phyloP scores from a whole-genome alignment of 176 grass and related monocot genomes.

The Bothriochloa decipiens region DNA sequence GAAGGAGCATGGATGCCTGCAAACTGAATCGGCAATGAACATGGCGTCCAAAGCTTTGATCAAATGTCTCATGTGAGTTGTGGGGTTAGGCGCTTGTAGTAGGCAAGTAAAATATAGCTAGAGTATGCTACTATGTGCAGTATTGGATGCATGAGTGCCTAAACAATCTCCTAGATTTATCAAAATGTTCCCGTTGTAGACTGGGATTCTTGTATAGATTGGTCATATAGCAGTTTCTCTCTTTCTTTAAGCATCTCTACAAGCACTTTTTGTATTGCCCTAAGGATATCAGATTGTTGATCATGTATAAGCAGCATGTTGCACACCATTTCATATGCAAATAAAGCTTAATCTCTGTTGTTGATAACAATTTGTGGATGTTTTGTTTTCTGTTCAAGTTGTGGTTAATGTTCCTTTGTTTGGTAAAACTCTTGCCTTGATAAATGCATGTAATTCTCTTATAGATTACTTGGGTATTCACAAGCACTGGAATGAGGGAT shows the following conservation, averaged over 20 bases:
- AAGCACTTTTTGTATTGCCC: neutral
- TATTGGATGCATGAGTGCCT: neutral
- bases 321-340: slow-evolving; percentile 2
- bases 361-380: neutral
- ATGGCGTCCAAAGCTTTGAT: neutral
- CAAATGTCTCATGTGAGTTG: neutral
- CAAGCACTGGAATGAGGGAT: slow-evolving; percentile 57
- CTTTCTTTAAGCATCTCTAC: neutral
- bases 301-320: slow-evolving; percentile 13
- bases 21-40: no score
- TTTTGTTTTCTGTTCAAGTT: neutral
- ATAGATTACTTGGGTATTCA: slow-evolving; percentile 81
- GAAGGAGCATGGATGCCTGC: no score
- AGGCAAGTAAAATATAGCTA: neutral
- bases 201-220: neutral
- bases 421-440: slow-evolving; percentile 1
- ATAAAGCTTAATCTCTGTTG: neutral
- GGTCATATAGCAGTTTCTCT: neutral
- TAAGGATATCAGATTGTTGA: neutral
- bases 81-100: neutral
- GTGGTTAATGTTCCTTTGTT: slow-evolving; percentile 25
- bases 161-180: neutral
- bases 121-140: neutral
- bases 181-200: neutral
- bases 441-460: slow-evolving; percentile 31